A percentile compares a stretch with the other conserved stretches of the same genome.
Evolutionary conservation across 352 stramenopile species (phyloP).

Genomic region (Pythium sukuiense): DNA sequence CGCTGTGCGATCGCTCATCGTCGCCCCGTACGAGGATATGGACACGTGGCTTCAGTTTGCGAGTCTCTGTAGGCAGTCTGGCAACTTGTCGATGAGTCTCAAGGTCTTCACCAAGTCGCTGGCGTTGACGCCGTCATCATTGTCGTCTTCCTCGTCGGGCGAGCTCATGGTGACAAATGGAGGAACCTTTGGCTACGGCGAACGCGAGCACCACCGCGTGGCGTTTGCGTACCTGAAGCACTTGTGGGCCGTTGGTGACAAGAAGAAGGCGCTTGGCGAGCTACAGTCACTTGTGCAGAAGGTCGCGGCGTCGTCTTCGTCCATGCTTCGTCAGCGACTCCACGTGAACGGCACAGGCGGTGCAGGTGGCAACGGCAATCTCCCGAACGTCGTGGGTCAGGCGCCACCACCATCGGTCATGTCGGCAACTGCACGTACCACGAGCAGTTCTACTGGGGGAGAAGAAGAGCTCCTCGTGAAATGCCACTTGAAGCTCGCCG

Average conservation of each 20-base stretch:
- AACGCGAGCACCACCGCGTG: constrained; percentile 83
- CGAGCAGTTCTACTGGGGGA: background rate
- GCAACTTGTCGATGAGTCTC: constrained; percentile 84
- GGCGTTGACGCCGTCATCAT: constrained; percentile 44
- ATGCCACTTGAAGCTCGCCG: constrained; percentile 78
- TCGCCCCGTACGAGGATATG: constrained; percentile 88
- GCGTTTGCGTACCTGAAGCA: constrained; percentile 83
- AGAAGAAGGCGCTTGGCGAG: constrained; percentile 86
- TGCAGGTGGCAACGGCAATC: background rate
- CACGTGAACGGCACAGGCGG: constrained; percentile 16
- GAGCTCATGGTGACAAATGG: constrained; percentile 15
- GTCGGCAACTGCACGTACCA: constrained; percentile 24
- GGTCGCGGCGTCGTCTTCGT: constrained; percentile 54
- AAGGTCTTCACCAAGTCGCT: constrained; percentile 87
- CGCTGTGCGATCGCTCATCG: constrained; percentile 92
- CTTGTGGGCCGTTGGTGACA: constrained; percentile 81
- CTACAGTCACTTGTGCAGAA: constrained; percentile 82
- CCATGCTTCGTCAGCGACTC: constrained; percentile 27
- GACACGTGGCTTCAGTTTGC: constrained; percentile 95
- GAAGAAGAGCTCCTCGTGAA: constrained; percentile 81
- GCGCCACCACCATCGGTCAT: constrained; percentile 30
- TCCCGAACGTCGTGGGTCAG: constrained; percentile 8
- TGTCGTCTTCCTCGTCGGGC: constrained; percentile 12
- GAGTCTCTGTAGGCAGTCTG: constrained; percentile 90
- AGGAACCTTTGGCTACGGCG: constrained; percentile 61